phyloP scores from a whole-genome alignment of 345 rosid species.

The Orychophragmus violaceus region DNA sequence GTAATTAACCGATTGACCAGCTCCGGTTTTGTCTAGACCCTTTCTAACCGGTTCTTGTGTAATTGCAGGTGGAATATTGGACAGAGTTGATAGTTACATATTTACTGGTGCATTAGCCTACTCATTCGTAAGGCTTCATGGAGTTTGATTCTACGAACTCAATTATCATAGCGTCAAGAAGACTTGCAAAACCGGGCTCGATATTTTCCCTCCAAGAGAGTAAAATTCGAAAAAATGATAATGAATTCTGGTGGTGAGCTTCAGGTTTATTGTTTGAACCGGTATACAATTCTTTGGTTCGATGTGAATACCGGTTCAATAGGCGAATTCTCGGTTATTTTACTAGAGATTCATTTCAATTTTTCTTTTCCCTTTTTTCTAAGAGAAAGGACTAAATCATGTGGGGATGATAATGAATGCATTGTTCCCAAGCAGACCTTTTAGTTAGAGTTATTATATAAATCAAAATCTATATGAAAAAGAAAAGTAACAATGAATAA shows the following conservation, averaged over 20 bases:
- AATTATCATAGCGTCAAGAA: not conserved
- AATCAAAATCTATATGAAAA: not conserved
- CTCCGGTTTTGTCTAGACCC: not conserved
- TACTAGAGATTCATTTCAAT: not conserved
- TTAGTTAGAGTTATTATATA: no score
- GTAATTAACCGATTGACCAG: constrained; percentile 25
- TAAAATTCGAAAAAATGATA: not conserved
- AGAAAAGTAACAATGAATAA: not conserved
- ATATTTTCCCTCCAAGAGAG: not conserved
- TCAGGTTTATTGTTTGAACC: constrained; percentile 17
- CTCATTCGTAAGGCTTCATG: constrained; percentile 68
- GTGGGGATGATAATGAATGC: constrained; percentile 19
- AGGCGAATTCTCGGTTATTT: not conserved
- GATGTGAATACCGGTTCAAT: not conserved
- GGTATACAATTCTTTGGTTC: not conserved
- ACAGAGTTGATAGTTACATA: constrained; percentile 86
- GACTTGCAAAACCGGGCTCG: not conserved
- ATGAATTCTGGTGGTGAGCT: not conserved
- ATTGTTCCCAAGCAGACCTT: constrained; percentile 22
- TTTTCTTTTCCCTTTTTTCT: not conserved
- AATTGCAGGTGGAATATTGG: constrained; percentile 69
- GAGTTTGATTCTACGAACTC: constrained; percentile 43
- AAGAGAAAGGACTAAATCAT: not conserved
- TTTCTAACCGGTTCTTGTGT: not conserved
- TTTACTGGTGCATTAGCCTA: constrained; percentile 94